These are phyloP conservation scores for Arthrocladium fulminans DNA, from an alignment of 2,329 filamentous ascomycete genomes.

Conservation along the genomic window DNA sequence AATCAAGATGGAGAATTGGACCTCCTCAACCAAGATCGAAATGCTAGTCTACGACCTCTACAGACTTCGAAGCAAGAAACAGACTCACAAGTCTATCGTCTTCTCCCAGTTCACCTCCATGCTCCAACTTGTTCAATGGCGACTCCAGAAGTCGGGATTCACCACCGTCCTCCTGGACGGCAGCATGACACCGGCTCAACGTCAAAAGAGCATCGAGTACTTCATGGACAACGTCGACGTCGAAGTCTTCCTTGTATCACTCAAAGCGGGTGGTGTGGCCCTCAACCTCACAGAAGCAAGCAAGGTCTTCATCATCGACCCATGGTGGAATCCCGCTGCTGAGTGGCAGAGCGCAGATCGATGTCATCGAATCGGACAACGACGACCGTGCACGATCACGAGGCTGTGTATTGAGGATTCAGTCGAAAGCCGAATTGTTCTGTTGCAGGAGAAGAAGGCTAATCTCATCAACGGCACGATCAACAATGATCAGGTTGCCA, in stretches of 20 bases:
- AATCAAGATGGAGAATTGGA: constrained; percentile 99
- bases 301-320: constrained; percentile 90
- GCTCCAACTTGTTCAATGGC: constrained; percentile 95
- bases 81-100: constrained; percentile 92
- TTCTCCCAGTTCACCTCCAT: constrained; percentile 97
- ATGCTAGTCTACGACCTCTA: constrained; percentile 90
- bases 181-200: constrained; percentile 89
- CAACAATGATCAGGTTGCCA: constrained; percentile 81
- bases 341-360: constrained; percentile 97
- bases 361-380: constrained; percentile 91
- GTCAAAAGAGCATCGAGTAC: constrained; percentile 86
- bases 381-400: constrained; percentile 85
- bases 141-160: constrained; percentile 89
- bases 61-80: constrained; percentile 81
- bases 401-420: constrained; percentile 94
- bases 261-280: constrained; percentile 93
- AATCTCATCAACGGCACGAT: constrained; percentile 97
- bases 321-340: constrained; percentile 99
- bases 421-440: constrained; percentile 89
- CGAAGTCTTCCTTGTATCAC: constrained; percentile 89
- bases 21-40: constrained; percentile 95
- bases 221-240: constrained; percentile 95
- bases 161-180: constrained; percentile 97
- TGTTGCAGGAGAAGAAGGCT: constrained; percentile 96
- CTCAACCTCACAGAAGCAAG: constrained; percentile 93